Base-by-base conservation (phyloP, 2,329 filamentous ascomycete genomes). In the Claviceps digitariae region DNA sequence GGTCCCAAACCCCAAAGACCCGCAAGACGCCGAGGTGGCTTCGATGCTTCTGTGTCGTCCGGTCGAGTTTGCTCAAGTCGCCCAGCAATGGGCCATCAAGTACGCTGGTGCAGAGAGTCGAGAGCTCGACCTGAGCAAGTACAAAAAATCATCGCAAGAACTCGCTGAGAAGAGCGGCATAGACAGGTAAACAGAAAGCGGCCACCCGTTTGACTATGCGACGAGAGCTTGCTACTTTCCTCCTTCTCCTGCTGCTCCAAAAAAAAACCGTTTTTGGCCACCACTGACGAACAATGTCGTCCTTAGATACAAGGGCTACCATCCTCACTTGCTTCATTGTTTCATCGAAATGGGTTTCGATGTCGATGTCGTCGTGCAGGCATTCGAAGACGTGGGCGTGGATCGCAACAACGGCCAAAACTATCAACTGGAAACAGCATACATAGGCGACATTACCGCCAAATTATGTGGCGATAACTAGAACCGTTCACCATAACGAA, bases 21-120 rank as follows among this genome's bases (percentile, higher is more conserved):
- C 93, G 0, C 93, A 98, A 72, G 93, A 98, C 64, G 90, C 90
- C 41, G 89, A 96, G 67, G 93, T 97, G 1, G 93, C 93, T 25
- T 82, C 79, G 63, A 95, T 96, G 88, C 77, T 97, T 63, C 75
- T 95, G 55, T 79, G 83, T 2, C 79, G 87, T 48, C 89, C 88
- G 0, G 81, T 86, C 48, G 81, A 83, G 54, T 97, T 96, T 63
- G 82, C 87, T 52, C 77, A 82, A 58, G 84, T 86, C 59, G 93
- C 93, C 1, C 82, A 90, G 57, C 87, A 96, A 59, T 98, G 93
- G 93, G 88, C 93, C 3, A 81, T 94, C 46, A 78, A 81, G 60
- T 81, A 90, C 66, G 93, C 91, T 1, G 82, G 84, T 34, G 93
- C 93, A 17, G 87, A 87, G 3, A 63, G 63, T 29, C 68, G 59